Conservation (phyloP, 768 basidiomycete species). For the Inosperma sp. region DNA sequence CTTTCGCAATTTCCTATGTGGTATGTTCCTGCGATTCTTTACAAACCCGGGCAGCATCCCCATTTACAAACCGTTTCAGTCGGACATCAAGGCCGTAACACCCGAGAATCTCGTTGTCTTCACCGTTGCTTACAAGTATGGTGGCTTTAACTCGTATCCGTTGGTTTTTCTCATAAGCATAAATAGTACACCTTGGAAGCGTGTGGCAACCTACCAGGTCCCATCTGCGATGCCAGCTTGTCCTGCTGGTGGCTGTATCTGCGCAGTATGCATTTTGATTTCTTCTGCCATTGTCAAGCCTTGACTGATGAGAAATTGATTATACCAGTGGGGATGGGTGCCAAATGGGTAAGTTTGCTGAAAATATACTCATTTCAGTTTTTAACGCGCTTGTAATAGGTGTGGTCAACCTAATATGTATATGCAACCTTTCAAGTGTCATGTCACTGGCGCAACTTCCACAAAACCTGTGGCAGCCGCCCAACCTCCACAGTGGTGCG, state of each 20-base stretch:
- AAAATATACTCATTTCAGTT: background rate
- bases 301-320: conserved; percentile 2
- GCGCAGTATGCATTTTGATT: conserved; percentile 44
- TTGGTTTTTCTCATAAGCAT: background rate
- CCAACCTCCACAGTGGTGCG: conserved; percentile 50
- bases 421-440: conserved; percentile 43
- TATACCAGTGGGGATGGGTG: conserved; percentile 50
- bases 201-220: conserved; percentile 42
- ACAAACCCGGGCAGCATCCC: background rate
- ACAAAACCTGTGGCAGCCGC: conserved; percentile 37
- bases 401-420: conserved; percentile 56
- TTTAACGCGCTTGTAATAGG: conserved; percentile 16
- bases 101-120: conserved; percentile 49
- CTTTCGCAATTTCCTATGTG: conserved; percentile 51
- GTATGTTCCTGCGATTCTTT: conserved; percentile 27
- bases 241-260: conserved; percentile 47
- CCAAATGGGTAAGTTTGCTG: conserved; percentile 35
- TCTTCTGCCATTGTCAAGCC: background rate
- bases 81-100: conserved; percentile 43
- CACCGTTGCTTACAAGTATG: conserved; percentile 45
- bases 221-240: conserved; percentile 47
- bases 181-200: conserved; percentile 46
- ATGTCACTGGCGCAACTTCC: conserved; percentile 41
- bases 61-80: conserved; percentile 28
- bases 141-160: conserved; percentile 12